Conservation (phyloP, 208 protist genomes). For the Endotrypanum monterogeii region DNA sequence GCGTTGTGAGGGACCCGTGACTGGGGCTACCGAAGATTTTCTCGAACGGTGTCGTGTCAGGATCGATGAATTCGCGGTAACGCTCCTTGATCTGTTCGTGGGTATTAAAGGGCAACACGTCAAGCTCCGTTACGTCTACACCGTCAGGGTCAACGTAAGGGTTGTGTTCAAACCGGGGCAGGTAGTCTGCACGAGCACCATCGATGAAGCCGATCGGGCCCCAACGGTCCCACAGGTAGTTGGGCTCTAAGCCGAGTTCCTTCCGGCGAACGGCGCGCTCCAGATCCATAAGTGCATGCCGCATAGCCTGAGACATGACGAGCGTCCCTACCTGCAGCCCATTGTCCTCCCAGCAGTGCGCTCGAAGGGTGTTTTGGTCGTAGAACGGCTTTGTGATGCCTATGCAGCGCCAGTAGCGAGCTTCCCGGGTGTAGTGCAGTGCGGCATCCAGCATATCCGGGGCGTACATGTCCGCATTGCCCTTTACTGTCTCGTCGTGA, state of each 20-base stretch:
- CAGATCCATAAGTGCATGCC: slow-evolving; percentile 89
- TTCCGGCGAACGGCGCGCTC: slow-evolving; percentile 83
- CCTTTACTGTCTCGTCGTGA: slow-evolving; percentile 87
- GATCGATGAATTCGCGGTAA: slow-evolving; percentile 86
- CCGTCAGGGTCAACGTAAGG: slow-evolving; percentile 90
- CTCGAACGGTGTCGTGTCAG: slow-evolving; percentile 60
- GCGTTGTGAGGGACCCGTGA: slow-evolving; percentile 65
- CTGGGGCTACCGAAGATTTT: slow-evolving; percentile 63
- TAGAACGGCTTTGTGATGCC: slow-evolving; percentile 92
- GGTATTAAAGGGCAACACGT: slow-evolving; percentile 87
- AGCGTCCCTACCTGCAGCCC: slow-evolving; percentile 84
- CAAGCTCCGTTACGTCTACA: slow-evolving; percentile 88
- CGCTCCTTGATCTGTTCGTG: slow-evolving; percentile 89
- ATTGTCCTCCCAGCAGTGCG: slow-evolving; percentile 88
- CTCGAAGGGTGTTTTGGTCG: slow-evolving; percentile 76
- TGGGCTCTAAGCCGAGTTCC: slow-evolving; percentile 82
- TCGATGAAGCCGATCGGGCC: slow-evolving; percentile 92
- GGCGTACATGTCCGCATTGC: slow-evolving; percentile 69
- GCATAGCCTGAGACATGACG: slow-evolving; percentile 87
- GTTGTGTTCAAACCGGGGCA: slow-evolving; percentile 89
- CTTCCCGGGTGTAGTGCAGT: slow-evolving; percentile 80
- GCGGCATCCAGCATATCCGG: slow-evolving; percentile 73
- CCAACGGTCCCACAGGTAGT: slow-evolving; percentile 92
- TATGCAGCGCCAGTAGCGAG: slow-evolving; percentile 90
- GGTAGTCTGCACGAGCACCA: slow-evolving; percentile 73